Percentiles rank a stretch among this genome's conserved stretches.
Conservation (phyloP, 1,139 yeast genomes). For the Kurtzmaniella quercitrusa region DNA sequence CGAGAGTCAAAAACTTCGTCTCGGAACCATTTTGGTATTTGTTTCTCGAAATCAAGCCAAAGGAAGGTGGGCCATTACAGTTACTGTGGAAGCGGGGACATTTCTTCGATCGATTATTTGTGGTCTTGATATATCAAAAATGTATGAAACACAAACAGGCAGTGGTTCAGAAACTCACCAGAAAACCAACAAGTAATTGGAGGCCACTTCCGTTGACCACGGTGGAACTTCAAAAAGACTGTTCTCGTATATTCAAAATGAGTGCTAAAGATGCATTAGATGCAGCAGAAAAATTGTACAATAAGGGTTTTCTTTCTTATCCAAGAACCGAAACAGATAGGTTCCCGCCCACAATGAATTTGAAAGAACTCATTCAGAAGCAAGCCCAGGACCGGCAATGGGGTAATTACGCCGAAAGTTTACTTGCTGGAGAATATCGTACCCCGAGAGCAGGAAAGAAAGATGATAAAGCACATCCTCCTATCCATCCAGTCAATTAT, state of each 20-base stretch:
- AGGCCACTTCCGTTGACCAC: slow-evolving; percentile 92
- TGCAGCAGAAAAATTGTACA: slow-evolving; percentile 83
- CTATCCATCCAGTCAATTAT: slow-evolving; percentile 83
- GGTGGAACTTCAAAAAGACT: slow-evolving; percentile 88
- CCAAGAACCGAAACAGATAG: slow-evolving; percentile 97
- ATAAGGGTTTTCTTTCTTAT: slow-evolving; percentile 81
- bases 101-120: slow-evolving; percentile 69
- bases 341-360: slow-evolving; percentile 74
- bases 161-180: slow-evolving; percentile 46
- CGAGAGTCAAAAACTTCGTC: slow-evolving; percentile 64
- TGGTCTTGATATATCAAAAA: slow-evolving; percentile 59
- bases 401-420: slow-evolving; percentile 43
- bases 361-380: slow-evolving; percentile 52
- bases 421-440: slow-evolving; percentile 37
- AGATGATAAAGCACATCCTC: slow-evolving; percentile 97
- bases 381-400: slow-evolving; percentile 51
- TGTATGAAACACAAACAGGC: slow-evolving; percentile 52
- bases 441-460: slow-evolving; percentile 76
- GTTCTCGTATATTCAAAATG: slow-evolving; percentile 68
- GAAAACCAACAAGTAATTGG: slow-evolving; percentile 68
- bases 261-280: slow-evolving; percentile 80
- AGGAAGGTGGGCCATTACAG: slow-evolving; percentile 17
- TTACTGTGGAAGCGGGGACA: slow-evolving; percentile 69
- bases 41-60: slow-evolving; percentile 44
- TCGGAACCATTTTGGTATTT: slow-evolving; percentile 83